Conservation (phyloP, 257 asterid genomes). For the Solanum verrucosum region DNA sequence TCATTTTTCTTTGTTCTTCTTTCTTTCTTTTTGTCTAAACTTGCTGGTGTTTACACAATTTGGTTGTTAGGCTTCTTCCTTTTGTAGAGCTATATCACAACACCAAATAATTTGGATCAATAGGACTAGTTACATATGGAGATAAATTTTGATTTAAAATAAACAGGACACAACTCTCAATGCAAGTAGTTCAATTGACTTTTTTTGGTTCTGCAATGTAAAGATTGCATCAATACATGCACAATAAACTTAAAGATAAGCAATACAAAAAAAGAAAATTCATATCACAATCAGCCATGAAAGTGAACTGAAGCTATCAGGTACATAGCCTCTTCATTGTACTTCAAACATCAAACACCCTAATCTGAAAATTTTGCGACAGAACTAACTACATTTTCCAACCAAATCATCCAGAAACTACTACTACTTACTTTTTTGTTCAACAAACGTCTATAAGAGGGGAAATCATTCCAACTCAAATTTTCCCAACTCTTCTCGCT, state of each 20-base stretch:
- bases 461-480: conserved; percentile 6
- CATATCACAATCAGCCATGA: neutral
- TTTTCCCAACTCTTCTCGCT: conserved; percentile 34
- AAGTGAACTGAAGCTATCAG: conserved; percentile 7
- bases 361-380: neutral
- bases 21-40: neutral
- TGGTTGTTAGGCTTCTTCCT: neutral
- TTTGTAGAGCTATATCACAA: neutral
- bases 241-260: neutral
- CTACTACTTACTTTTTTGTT: neutral
- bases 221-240: neutral
- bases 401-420: neutral
- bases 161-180: neutral
- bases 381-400: neutral
- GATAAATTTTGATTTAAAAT: neutral
- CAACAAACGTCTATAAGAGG: neutral
- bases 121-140: neutral
- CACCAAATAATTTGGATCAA: neutral
- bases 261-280: neutral
- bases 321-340: conserved; percentile 5
- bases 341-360: neutral
- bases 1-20: neutral
- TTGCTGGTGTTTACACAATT: neutral
- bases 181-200: neutral
- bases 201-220: neutral